A percentile compares a stretch with the other conserved stretches of the same genome.
Evolutionary conservation across 176 grass and related monocot genomes (phyloP).

Genomic region (Aegilops umbellulata): DNA sequence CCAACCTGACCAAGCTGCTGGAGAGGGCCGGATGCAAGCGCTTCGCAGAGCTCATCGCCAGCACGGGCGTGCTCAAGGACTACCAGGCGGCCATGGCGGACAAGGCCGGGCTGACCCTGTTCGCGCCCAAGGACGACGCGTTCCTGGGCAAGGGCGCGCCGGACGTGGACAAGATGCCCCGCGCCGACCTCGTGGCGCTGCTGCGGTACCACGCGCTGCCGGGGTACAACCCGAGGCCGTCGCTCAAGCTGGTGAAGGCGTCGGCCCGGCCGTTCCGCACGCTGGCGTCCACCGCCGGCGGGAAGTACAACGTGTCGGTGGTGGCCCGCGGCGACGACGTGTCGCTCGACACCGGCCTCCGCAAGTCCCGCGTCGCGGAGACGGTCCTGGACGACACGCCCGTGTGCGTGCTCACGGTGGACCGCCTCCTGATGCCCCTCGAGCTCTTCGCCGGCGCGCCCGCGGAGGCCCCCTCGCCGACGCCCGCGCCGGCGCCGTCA

Average conservation of each 20-base stretch:
- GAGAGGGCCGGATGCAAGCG: slow-evolving; percentile 89
- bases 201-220: slow-evolving; percentile 83
- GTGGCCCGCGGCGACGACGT: slow-evolving; percentile 66
- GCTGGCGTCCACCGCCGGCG: slow-evolving; percentile 44
- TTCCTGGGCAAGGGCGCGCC: slow-evolving; percentile 58
- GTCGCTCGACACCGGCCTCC: slow-evolving; percentile 59
- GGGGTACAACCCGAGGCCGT: slow-evolving; percentile 66
- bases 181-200: slow-evolving; percentile 59
- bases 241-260: slow-evolving; percentile 71
- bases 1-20: slow-evolving; percentile 64
- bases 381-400: slow-evolving; percentile 80
- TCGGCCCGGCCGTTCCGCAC: slow-evolving; percentile 44
- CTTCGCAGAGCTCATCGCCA: slow-evolving; percentile 57
- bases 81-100: slow-evolving; percentile 71
- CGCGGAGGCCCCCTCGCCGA: slow-evolving; percentile 24
- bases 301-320: slow-evolving; percentile 52
- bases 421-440: slow-evolving; percentile 60
- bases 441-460: slow-evolving; percentile 66
- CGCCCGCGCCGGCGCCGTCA: slow-evolving; percentile 17
- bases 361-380: slow-evolving; percentile 67
- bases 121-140: slow-evolving; percentile 87
- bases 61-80: slow-evolving; percentile 66
- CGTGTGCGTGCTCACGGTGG: slow-evolving; percentile 62
- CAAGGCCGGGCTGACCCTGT: slow-evolving; percentile 67
- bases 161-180: slow-evolving; percentile 50